Evolutionary conservation across 192 early-diverging fungal genomes (phyloP), one percentile per base, ranked within the genome.

Genomic region (Gonapodya sp.): DNA sequence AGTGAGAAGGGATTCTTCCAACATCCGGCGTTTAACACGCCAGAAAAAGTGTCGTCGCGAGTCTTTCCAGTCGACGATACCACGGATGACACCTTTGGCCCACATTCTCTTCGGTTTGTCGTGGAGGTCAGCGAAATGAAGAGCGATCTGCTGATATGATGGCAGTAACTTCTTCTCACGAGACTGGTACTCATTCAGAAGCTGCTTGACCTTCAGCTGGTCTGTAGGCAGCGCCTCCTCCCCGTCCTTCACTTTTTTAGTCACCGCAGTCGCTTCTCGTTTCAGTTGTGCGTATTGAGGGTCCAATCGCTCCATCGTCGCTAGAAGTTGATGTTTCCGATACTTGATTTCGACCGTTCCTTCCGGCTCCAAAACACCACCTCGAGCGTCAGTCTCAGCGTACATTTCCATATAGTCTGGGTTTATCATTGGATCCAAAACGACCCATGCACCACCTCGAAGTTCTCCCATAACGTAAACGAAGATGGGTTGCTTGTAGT

Each of bases 331-430:
- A 34, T 96, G 92, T 84, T 93, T 94, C 32, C 96, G 91, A 92
- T 94, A 98, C 89, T 99, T 99, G 90, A 99, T 98, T 85, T 96
- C 96, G 33, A 98, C 95, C 80, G 98, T 94, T 83, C 97, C 97
- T 80, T 97, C 93, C 35, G 97, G 96, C 87, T 99, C 97, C 0
- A 99, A 84, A 2, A 99, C 96, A 81, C 97, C 96, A 78, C 94
- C 97, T 77, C 97, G 93, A 2, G 96, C 90, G 46, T 95, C 88
- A 74, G 87, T 88, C 84, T 97, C 95, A 30, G 96, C 96, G 82
- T 99, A 99, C 97, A 99, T 99, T 86, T 99, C 97, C 97, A 99
- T 99, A 92, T 95, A 93, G 77, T 97, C 92, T 34, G 93, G 86
- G 86, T 99, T 98, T 86, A 99, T 99, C 1, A 93, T 94, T 32